These are phyloP conservation scores for Phytophthora chlamydospora DNA, from an alignment of 352 stramenopile species.

Conservation along the genomic window DNA sequence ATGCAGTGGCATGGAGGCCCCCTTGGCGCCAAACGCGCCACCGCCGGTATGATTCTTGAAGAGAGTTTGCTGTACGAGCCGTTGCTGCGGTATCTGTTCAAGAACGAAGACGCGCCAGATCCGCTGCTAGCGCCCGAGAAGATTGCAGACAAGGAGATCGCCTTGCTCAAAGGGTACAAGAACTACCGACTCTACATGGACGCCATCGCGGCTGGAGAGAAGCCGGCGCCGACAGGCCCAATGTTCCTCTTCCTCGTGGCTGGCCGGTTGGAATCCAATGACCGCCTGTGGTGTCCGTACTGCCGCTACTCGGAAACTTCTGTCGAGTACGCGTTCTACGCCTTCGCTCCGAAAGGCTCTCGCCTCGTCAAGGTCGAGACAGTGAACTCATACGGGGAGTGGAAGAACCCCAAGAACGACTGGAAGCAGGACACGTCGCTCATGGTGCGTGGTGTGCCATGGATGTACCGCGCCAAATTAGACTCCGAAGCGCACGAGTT, in stretches of 20 bases:
- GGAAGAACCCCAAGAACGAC: constrained; percentile 71
- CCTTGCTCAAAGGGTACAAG: constrained; percentile 47
- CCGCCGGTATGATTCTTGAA: constrained; percentile 63
- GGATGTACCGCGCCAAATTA: constrained; percentile 54
- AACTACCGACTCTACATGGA: constrained; percentile 53
- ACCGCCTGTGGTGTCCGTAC: constrained; percentile 81
- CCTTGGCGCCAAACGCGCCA: constrained; percentile 52
- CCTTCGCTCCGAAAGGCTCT: constrained; percentile 59
- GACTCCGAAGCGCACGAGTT: constrained; percentile 33
- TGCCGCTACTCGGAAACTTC: constrained; percentile 73
- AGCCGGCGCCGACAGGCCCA: constrained; percentile 38
- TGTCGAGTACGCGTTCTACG: constrained; percentile 78
- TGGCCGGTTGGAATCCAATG: constrained; percentile 59
- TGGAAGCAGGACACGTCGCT: constrained; percentile 64
- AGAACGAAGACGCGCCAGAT: constrained; percentile 60
- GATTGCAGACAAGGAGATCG: constrained; percentile 57
- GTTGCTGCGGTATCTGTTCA: constrained; percentile 75
- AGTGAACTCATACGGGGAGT: constrained; percentile 59
- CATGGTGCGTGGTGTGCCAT: constrained; percentile 64
- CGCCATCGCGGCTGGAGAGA: constrained; percentile 31
- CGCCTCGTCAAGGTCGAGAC: constrained; percentile 66
- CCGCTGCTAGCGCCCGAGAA: constrained; percentile 43
- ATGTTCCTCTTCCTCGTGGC: constrained; percentile 79
- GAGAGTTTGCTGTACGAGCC: constrained; percentile 60
- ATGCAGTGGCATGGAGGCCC: constrained; percentile 65